Conservation (phyloP, 2,329 filamentous ascomycete genomes). For the Ophiostoma fasciatum region DNA sequence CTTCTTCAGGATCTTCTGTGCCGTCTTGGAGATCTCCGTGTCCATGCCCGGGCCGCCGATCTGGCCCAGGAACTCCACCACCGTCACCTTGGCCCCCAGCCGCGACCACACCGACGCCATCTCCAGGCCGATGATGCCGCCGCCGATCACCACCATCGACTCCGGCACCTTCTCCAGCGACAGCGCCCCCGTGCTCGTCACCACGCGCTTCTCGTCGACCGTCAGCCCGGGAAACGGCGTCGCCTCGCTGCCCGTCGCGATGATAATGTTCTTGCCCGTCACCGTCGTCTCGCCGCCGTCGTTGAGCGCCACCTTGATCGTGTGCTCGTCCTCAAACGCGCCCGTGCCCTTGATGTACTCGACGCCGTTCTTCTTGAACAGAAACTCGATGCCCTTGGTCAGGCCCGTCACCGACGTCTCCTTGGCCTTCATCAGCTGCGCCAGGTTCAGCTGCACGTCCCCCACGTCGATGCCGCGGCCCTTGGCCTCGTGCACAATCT, state of each 20-base stretch:
- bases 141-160: conserved; percentile 93
- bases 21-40: conserved; percentile 73
- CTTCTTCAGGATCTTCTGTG: conserved; percentile 87
- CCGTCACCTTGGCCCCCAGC: conserved; percentile 84
- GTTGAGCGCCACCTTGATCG: conserved; percentile 75
- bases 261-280: conserved; percentile 91
- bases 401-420: conserved; percentile 76
- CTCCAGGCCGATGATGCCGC: conserved; percentile 96
- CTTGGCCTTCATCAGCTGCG: conserved; percentile 97
- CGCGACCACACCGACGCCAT: conserved; percentile 98
- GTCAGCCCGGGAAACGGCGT: conserved; percentile 93
- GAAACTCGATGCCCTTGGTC: conserved; percentile 94
- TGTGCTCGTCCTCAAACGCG: conserved; percentile 76
- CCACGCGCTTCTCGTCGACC: conserved; percentile 93
- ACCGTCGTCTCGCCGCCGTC: conserved; percentile 85
- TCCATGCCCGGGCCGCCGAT: conserved; percentile 99
- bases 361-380: conserved; percentile 98
- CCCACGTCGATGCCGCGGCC: conserved; percentile 93
- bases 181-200: conserved; percentile 92
- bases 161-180: conserved; percentile 81
- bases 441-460: conserved; percentile 91
- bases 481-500: conserved; percentile 93
- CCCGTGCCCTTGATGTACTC: conserved; percentile 94
- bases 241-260: conserved; percentile 88
- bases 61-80: conserved; percentile 90